Evolutionary conservation across 108 stramenopile species (phyloP).

Genomic region (Cyclotella cryptica): DNA sequence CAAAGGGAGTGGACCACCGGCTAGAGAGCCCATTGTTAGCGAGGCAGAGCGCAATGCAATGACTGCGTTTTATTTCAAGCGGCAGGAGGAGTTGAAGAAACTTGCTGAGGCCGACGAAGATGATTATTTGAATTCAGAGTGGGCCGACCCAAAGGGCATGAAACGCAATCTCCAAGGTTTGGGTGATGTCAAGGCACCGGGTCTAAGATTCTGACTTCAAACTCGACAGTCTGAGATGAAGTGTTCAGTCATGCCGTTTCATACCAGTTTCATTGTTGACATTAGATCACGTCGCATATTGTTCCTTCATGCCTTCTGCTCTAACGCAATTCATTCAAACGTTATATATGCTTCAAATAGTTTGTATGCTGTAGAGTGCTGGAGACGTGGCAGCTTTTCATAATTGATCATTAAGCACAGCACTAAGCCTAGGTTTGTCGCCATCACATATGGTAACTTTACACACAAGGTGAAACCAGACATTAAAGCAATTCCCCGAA

Average conservation of each 20-base stretch:
- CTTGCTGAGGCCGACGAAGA: constrained; percentile 83
- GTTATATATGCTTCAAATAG: too few relatives aligned
- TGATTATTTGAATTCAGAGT: constrained; percentile 81
- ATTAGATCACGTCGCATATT: too few relatives aligned
- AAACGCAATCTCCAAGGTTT: constrained; percentile 61
- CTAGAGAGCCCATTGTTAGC: constrained; percentile 82
- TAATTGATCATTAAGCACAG: too few relatives aligned
- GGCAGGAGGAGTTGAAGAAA: constrained; percentile 89
- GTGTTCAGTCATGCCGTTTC: background rate
- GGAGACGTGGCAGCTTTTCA: too few relatives aligned
- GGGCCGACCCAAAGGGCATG: constrained; percentile 90
- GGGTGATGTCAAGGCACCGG: constrained; percentile 52
- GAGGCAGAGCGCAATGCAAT: constrained; percentile 93
- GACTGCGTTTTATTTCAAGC: constrained; percentile 92
- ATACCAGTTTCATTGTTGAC: too few relatives aligned
- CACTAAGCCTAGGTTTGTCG: too few relatives aligned
- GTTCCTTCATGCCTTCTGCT: too few relatives aligned
- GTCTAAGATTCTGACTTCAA: constrained; percentile 46
- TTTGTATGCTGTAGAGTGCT: too few relatives aligned
- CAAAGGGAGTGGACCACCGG: constrained; percentile 79
- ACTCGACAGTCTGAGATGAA: too few relatives aligned
- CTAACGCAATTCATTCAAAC: too few relatives aligned
- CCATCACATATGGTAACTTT: too few relatives aligned
- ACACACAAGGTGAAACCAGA: too few relatives aligned
- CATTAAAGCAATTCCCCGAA: background rate